Base-by-base conservation (phyloP, 768 basidiomycete species). In the Leccinum variicolor region DNA sequence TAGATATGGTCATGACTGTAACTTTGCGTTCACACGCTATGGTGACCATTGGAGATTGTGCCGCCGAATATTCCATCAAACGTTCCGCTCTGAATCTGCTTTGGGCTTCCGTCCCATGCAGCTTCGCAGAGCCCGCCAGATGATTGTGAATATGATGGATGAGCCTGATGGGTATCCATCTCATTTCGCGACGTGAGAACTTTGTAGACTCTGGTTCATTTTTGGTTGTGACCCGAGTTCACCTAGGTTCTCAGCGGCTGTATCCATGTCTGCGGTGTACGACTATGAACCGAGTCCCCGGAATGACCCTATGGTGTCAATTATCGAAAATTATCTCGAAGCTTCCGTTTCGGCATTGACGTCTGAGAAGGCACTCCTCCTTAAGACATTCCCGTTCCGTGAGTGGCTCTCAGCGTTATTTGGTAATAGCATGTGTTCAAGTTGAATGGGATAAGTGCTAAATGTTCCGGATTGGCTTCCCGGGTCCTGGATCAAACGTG, bases 391-490 rank as follows among this genome's bases (percentile, higher is more conserved):
- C 26, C 47, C 47, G 26, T 48, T 48, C 17, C 17, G 47, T 48
- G 33, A 69, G 69, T 70, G 26, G 58, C n/a, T 26, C 26, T 26
- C 14, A 10, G 5, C 10, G 26, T 19, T 15, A 29, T n/a, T 26
- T 7, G n/a, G 3, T n/a, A 17, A 11, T 8, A 61, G 13, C 34
- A 64, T 48, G 19, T 66, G 17, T 26, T 48, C 4, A 48, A 15
- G 25, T 48, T 17, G n/a, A 28, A 9, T 26, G 47, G 13, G 13
- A 23, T 13, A 28, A 48, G 47, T 48, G 15, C 9, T 48, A 9
- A 25, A 23, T 26, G 7, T 48, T 25, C 47, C 47, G 25, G 47
- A 48, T 8, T 48, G 47, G 47, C 9, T 48, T 48, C 47, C 47
- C 66, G 54, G 58, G 3, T 51, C 56, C 4, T 55, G 45, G 45